Base-by-base conservation (phyloP, 2,329 filamentous ascomycete species). In the Exserohilum rostratum region DNA sequence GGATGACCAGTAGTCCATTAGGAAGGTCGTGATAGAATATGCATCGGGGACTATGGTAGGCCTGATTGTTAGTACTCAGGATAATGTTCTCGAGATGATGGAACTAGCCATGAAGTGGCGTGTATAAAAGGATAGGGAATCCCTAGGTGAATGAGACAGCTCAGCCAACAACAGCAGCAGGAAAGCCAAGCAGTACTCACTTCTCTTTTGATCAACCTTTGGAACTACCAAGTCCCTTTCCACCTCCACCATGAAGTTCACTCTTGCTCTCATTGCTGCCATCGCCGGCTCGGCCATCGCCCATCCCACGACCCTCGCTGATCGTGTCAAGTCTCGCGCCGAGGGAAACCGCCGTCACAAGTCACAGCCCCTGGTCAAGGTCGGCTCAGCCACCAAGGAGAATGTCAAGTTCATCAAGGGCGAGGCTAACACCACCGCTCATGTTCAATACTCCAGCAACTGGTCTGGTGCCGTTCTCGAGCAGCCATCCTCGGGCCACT, bases 401-500 rank as follows among this genome's bases (percentile, higher is more conserved):
- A 50, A 57, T 18, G 47, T 38, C 30, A 50, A 50, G 15, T 50
- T 57, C 31, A 22, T 57, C n/a, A 49, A 34, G 3, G 60, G 67
- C 15, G 51, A 66, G 3, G 56, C 53, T 30, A 61, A 61, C 35
- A 77, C 76, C 62, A 77, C 74, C 27, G 75, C 74, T 43, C 66
- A 82, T 13, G 78, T 81, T 22, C 61, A 78, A 27, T 85, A 85
- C 74, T 80, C 76, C 55, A 76, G 73, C 64, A 87, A 86, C 76
- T 87, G 85, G 85, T 81, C 83, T 7, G 85, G 85, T 30, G 82
- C 82, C 0, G 82, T 86, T 7, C 77, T 84, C 46, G 57, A 59
- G 22, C 35, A 54, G n/a, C 58, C 56, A 13, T 59, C 58, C 30
- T 78, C 79, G 38, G 78, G 75, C 7, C 79, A 78, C 48, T 85